phyloP scores from a whole-genome alignment of 768 basidiomycete genomes.

The Kwoniella bestiolae region DNA sequence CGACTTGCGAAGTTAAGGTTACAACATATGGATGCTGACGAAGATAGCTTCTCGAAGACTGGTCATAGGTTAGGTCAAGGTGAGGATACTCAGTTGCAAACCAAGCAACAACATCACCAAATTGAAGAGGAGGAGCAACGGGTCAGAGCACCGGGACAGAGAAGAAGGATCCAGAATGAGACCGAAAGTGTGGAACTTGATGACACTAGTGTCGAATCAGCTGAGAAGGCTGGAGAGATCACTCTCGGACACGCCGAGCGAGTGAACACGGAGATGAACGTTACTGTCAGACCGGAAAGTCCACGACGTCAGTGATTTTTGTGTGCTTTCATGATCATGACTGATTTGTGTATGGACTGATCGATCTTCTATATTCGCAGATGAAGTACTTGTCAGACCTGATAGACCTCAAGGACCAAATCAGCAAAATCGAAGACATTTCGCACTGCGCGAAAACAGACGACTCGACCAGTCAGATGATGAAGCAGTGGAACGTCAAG shows the following conservation, averaged over 20 bases:
- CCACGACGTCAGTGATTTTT: not conserved
- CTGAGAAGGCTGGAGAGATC: not conserved
- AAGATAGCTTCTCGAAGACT: not conserved
- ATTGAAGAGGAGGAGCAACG: not conserved
- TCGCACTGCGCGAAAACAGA: not conserved
- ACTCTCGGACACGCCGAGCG: not conserved
- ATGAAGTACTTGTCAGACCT: not conserved
- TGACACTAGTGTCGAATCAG: not conserved
- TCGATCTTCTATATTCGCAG: not conserved
- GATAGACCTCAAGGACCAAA: not conserved
- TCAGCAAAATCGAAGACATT: not conserved
- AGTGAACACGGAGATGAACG: not conserved
- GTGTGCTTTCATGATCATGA: too few relatives aligned
- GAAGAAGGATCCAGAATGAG: too few relatives aligned
- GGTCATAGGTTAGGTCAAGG: not conserved
- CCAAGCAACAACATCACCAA: not conserved
- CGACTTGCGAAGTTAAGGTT: constrained; percentile 7
- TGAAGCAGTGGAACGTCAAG: not conserved
- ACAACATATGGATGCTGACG: not conserved
- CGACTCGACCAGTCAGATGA: not conserved
- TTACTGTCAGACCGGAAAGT: not conserved
- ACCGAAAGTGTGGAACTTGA: not conserved
- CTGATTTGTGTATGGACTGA: not conserved
- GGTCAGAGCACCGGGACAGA: not conserved
- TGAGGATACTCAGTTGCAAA: not conserved